Conservation (phyloP, 495 filamentous ascomycete genomes). For the Penicillium odoratum region DNA sequence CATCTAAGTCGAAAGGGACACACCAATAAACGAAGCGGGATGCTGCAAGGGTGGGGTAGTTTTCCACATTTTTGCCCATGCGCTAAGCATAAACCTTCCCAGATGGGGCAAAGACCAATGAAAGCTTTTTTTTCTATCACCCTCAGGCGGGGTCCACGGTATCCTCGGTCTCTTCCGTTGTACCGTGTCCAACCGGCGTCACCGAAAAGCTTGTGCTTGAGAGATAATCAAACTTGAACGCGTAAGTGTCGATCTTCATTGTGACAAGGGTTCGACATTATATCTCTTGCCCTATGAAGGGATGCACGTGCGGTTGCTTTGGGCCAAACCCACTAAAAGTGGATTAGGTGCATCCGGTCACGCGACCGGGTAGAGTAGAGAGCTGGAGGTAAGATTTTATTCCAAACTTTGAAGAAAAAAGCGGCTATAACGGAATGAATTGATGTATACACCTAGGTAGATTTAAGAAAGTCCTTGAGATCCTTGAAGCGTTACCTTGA, state of each 20-base stretch:
- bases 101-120: slow-evolving; percentile 6
- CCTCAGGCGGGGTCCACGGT: not conserved
- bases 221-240: not conserved
- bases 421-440: too few species aligned
- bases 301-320: too few species aligned
- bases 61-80: not conserved
- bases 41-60: slow-evolving; percentile 4
- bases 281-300: too few species aligned
- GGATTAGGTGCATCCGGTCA: too few species aligned
- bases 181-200: not conserved
- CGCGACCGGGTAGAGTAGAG: too few species aligned
- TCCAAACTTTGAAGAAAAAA: too few species aligned
- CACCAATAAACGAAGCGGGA: not conserved
- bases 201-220: not conserved
- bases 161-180: not conserved
- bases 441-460: too few species aligned
- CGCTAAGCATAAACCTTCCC: slow-evolving; percentile 1
- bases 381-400: too few species aligned
- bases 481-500: too few species aligned
- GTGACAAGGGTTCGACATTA: not conserved
- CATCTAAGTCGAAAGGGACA: not conserved
- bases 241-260: too few species aligned
- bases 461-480: too few species aligned
- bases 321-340: too few species aligned
- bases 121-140: slow-evolving; percentile 9